A percentile compares a stretch with the other conserved stretches of the same genome.
Conservation (phyloP, 2,329 filamentous ascomycete genomes). For the Trichoderma brevicompactum region DNA sequence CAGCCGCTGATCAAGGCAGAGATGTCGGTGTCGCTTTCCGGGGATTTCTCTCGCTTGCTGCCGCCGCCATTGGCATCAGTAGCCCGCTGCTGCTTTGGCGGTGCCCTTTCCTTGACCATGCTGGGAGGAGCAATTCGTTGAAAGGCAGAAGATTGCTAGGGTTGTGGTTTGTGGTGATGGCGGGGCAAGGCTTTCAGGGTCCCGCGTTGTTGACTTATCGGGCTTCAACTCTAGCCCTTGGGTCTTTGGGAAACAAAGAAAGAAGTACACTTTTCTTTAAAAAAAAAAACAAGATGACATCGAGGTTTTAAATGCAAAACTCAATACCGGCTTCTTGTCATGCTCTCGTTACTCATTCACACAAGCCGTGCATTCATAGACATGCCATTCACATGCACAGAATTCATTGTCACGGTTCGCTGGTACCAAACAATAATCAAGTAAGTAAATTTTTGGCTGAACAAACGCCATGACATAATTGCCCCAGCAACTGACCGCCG, state of each 20-base stretch:
- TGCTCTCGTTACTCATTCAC: conserved; percentile 32
- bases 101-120: conserved; percentile 56
- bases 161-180: conserved; percentile 8
- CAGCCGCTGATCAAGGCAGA: conserved; percentile 41
- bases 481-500: conserved; percentile 37
- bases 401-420: conserved; percentile 32
- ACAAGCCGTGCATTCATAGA: conserved; percentile 27
- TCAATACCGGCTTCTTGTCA: conserved; percentile 40
- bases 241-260: conserved; percentile 1
- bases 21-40: conserved; percentile 43
- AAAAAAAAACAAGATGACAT: conserved; percentile 34
- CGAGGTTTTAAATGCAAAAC: conserved; percentile 40
- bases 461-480: conserved; percentile 38
- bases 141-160: conserved; percentile 20
- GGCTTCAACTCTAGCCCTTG: neutral
- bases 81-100: conserved; percentile 50
- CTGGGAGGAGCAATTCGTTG: conserved; percentile 27
- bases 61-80: conserved; percentile 40
- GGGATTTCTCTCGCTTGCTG: conserved; percentile 36
- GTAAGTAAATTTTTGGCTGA: conserved; percentile 10
- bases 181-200: conserved; percentile 16
- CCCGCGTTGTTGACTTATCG: neutral
- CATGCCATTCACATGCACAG: conserved; percentile 22
- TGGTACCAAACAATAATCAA: conserved; percentile 24
- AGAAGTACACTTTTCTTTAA: neutral